A percentile compares a stretch with the other conserved stretches of the same genome.
phyloP scores from a whole-genome alignment of 805 yeast genomes.

The Sporopachydermia quercuum region DNA sequence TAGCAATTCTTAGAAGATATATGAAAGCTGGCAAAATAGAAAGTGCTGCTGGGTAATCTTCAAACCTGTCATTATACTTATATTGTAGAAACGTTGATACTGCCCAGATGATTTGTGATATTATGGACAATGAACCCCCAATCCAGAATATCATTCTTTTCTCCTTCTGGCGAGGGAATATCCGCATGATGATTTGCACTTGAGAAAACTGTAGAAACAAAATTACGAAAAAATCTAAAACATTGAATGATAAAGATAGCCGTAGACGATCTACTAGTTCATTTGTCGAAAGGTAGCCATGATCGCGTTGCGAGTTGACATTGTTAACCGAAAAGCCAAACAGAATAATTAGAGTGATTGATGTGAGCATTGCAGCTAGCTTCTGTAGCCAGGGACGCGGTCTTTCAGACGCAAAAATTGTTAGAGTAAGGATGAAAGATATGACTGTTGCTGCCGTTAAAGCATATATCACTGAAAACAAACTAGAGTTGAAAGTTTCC shows the following conservation, averaged over 20 bases:
- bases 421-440: slow-evolving; percentile 38
- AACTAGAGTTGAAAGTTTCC: slow-evolving; percentile 37
- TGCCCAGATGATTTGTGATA: slow-evolving; percentile 59
- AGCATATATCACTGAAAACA: slow-evolving; percentile 48
- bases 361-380: slow-evolving; percentile 34
- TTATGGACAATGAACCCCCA: slow-evolving; percentile 37
- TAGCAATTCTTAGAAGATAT: slow-evolving; percentile 56
- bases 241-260: slow-evolving; percentile 29
- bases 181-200: slow-evolving; percentile 54
- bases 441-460: slow-evolving; percentile 51
- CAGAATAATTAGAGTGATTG: slow-evolving; percentile 37
- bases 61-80: slow-evolving; percentile 9
- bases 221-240: slow-evolving; percentile 43
- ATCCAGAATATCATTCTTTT: slow-evolving; percentile 43
- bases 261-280: slow-evolving; percentile 30
- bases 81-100: slow-evolving; percentile 34
- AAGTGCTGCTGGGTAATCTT: slow-evolving; percentile 20
- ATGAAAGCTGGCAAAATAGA: slow-evolving; percentile 60
- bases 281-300: slow-evolving; percentile 26
- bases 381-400: slow-evolving; percentile 36
- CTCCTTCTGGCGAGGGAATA: slow-evolving; percentile 55
- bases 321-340: slow-evolving; percentile 31
- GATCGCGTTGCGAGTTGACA: slow-evolving; percentile 31
- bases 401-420: slow-evolving; percentile 46
- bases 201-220: slow-evolving; percentile 49